Base-by-base conservation (phyloP, 192 early-diverging fungal species). In the Coemansia sp. region DNA sequence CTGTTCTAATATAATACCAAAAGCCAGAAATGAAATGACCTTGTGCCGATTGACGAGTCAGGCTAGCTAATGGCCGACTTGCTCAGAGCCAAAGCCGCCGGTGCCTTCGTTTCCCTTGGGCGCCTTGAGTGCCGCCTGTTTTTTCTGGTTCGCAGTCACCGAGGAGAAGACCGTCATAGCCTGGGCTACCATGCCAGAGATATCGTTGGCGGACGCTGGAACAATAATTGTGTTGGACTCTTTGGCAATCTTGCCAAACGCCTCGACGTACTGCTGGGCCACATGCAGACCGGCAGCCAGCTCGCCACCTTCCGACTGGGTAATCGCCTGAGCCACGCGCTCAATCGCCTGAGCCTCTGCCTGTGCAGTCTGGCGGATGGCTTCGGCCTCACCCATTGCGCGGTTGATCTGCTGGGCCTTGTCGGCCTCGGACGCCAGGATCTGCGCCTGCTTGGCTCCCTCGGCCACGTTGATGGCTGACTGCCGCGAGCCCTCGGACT, bases 401-500 rank as follows among this genome's bases (percentile, higher is more conserved):
- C 87, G 84, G 74, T 98, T 98, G 66, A 98, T 92, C 81, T 92
- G 93, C 59, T 92, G 88, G 17, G 85, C 72, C 72, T 88, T 93
- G 45, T 88, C 89, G n/a, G 94, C 96, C 79, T 98, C 96, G 27
- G 95, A 97, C 17, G 94, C 93, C 45, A 98, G 80, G 56, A 98
- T 96, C 35, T 89, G 86, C 4, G 93, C 85, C 69, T 94, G 93
- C 73, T 97, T 97, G 14, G 78, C 79, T 62, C 96, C 96, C 82
- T 98, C 96, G 22, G 96, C 94, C 9, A 98, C 93, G 65, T 98
- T 98, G 72, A 98, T 98, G 4, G 93, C 92, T 50, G 94, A 88
- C 83, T 98, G 96, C 43, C 92, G 85, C 26, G 85, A 77, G 80
- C 89, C 91, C 69, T 93, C 91, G 16, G 87, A 88, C 54, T 91